Evolutionary conservation across 257 asterid species (phyloP).

Genomic region (Fraxinus quadrangulata): DNA sequence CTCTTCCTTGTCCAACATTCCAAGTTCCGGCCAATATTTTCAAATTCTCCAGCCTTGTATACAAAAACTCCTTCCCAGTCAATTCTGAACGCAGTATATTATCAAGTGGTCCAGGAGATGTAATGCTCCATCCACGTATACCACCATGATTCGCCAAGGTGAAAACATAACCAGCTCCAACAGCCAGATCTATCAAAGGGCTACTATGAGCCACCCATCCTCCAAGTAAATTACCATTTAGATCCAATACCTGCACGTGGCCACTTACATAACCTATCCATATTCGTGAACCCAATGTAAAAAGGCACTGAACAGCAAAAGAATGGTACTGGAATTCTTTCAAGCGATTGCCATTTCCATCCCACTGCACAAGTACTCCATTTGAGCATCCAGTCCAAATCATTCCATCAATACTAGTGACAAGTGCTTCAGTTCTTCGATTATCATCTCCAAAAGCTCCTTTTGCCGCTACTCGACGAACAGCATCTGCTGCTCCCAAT

Average conservation of each 20-base stretch:
- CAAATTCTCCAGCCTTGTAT: slow-evolving; percentile 75
- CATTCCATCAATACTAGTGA: slow-evolving; percentile 70
- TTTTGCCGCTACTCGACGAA: slow-evolving; percentile 82
- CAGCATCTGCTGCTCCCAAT: slow-evolving; percentile 98
- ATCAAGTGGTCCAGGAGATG: slow-evolving; percentile 88
- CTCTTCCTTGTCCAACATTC: slow-evolving; percentile 98
- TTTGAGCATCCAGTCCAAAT: slow-evolving; percentile 90
- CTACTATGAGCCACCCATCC: slow-evolving; percentile 85
- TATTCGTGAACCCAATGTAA: slow-evolving; percentile 71
- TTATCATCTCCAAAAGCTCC: slow-evolving; percentile 86
- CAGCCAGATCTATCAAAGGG: slow-evolving; percentile 74
- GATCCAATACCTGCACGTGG: slow-evolving; percentile 78
- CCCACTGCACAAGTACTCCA: slow-evolving; percentile 91
- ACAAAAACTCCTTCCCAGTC: slow-evolving; percentile 72
- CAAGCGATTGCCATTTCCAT: slow-evolving; percentile 78
- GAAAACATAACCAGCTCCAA: slow-evolving; percentile 67
- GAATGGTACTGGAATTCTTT: slow-evolving; percentile 72
- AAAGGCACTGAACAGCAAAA: slow-evolving; percentile 67
- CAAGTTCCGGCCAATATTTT: slow-evolving; percentile 94
- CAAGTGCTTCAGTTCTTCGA: slow-evolving; percentile 79
- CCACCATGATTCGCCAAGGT: slow-evolving; percentile 96
- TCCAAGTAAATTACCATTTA: slow-evolving; percentile 74
- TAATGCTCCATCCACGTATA: slow-evolving; percentile 93
- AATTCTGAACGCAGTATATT: slow-evolving; percentile 63
- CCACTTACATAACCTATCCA: slow-evolving; percentile 95